Percentiles rank a stretch among this genome's conserved stretches.
These are phyloP conservation scores for Colletotrichum endophyticum DNA, from an alignment of 2,329 filamentous ascomycete genomes.

Conservation along the genomic window DNA sequence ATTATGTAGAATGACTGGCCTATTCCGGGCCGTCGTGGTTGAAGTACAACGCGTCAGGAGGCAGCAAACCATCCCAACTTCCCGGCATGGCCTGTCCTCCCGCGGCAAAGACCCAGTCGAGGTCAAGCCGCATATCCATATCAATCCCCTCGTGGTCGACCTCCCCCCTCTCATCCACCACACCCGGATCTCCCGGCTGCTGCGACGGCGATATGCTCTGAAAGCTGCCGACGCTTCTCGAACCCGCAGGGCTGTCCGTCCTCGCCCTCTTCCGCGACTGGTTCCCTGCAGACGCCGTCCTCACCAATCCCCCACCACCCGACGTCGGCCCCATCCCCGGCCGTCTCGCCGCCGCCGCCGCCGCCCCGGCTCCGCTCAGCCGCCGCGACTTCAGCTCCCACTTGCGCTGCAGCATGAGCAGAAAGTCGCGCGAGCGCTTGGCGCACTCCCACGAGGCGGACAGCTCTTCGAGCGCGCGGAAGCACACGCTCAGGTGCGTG, in stretches of 20 bases:
- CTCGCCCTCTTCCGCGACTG: not conserved
- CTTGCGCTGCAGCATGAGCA: conserved; percentile 25
- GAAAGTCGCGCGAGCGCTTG: conserved; percentile 26
- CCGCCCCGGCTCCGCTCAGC: not conserved
- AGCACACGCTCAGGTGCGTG: conserved; percentile 26
- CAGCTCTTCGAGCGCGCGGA: conserved; percentile 26
- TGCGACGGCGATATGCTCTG: not conserved
- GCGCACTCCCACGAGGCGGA: conserved; percentile 27
- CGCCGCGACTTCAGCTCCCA: not conserved
- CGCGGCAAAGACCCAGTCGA: conserved; percentile 8
- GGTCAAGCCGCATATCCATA: conserved; percentile 8
- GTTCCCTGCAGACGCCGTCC: not conserved
- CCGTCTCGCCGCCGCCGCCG: not conserved
- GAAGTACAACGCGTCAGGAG: not conserved
- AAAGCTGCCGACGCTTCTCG: not conserved
- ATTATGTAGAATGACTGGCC: not conserved
- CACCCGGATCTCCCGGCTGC: not conserved
- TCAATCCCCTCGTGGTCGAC: not conserved
- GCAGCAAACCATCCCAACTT: not conserved
- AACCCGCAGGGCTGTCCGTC: not conserved
- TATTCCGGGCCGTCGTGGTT: not conserved
- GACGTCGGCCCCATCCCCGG: not conserved
- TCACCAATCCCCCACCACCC: not conserved
- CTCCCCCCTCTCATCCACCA: not conserved
- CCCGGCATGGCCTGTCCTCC: not conserved